Conservation (phyloP, 208 protist genomes). For the Leishmania amazonensis region DNA sequence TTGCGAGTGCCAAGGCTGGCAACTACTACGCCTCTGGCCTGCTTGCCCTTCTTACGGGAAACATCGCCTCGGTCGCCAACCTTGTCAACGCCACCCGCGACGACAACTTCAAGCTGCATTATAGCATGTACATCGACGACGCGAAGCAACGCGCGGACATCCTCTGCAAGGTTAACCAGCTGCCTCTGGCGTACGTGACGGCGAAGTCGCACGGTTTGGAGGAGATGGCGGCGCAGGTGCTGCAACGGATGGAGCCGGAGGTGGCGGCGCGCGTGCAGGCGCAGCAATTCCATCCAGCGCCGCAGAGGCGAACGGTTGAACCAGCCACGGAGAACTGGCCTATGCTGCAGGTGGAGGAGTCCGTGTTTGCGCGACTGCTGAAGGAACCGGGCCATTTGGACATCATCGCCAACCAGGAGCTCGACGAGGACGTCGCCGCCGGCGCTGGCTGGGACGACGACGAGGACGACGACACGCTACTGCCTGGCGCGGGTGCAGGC, state of each 20-base stretch:
- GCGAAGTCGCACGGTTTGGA: slow-evolving; percentile 81
- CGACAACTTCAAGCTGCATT: slow-evolving; percentile 94
- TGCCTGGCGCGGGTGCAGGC: slow-evolving; percentile 17
- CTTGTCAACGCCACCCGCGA: slow-evolving; percentile 90
- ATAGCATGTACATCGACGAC: slow-evolving; percentile 94
- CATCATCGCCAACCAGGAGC: slow-evolving; percentile 28
- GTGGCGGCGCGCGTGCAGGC: slow-evolving; percentile 45
- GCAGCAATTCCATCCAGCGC: slow-evolving; percentile 8
- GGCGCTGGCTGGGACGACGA: slow-evolving; percentile 67
- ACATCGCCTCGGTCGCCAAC: slow-evolving; percentile 93
- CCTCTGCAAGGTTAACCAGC: slow-evolving; percentile 69
- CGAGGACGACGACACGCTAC: slow-evolving; percentile 29
- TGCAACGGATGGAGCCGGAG: slow-evolving; percentile 50
- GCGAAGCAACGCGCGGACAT: slow-evolving; percentile 81
- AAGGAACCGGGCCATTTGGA: slow-evolving; percentile 66
- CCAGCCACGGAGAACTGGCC: slow-evolving; percentile 80
- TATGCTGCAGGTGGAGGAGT: slow-evolving; percentile 79
- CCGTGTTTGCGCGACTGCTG: slow-evolving; percentile 72
- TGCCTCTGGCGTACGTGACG: slow-evolving; percentile 38
- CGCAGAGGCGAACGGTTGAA: slow-evolving; percentile 16
- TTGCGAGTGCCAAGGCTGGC: slow-evolving; percentile 94
- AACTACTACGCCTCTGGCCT: slow-evolving; percentile 94
- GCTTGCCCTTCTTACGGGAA: slow-evolving; percentile 97
- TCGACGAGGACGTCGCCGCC: slow-evolving; percentile 36
- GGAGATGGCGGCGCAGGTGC: slow-evolving; percentile 73